Evolutionary conservation across 306 rosid genomes (phyloP), one percentile per base, ranked within the genome.

Genomic region (Styphnolobium japonicum): DNA sequence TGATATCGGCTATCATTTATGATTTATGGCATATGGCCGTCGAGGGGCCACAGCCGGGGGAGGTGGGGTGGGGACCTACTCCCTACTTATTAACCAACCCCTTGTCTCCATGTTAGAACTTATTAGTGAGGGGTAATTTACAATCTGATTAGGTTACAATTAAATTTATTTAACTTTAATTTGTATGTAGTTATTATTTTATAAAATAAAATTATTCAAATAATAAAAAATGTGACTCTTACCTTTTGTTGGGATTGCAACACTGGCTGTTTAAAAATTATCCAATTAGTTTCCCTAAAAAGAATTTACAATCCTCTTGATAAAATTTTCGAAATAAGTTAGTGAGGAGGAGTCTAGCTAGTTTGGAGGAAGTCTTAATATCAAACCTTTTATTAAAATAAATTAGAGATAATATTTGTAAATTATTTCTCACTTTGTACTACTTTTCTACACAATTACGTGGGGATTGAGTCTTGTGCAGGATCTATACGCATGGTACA

Each of bases 41-140:
- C 1, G 48, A 52, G 75, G 57, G 7, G 49, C 34, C 80, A 55
- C 56, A 19, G 80, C 76, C 70, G 76, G 33, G 33, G 84, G 76
- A 66, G 51, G 63, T 9, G 84, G 84, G 12, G 34, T n/a, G 71
- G 63, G 63, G 29, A 21, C 16, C 48, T 77, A 58, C 7, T n/a
- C 29, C 57, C 43, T 7, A 21, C 37, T 7, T 45, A n/a, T n/a
- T n/a, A n/a, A n/a, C n/a, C n/a, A 0, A 25, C 25, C 68, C 18
- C 27, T 51, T 53, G 27, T 33, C 57, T 53, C 3, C 68, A 19
- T 27, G 19, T 27, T 61, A 27, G 5, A 7, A n/a, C n/a, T n/a
- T n/a, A n/a, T n/a, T n/a, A 2, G 16, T 2, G 15, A 27, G 11
- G 15, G 6, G 5, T 2, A 25, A 63, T 34, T 27, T 27, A 27